Base-by-base conservation (phyloP, 805 yeast species). In the Millerago galiae region DNA sequence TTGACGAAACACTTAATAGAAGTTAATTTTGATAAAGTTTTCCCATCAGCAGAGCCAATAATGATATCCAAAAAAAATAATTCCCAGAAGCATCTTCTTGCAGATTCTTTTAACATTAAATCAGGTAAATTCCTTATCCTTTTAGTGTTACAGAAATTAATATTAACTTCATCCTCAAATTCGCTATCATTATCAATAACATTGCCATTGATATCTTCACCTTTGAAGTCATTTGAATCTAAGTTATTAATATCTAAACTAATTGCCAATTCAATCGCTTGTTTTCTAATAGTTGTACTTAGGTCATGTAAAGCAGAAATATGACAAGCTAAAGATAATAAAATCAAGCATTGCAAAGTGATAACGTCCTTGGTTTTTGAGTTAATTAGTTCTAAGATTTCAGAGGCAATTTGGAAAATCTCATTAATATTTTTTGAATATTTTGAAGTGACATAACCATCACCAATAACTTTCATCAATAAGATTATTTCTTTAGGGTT, bases 31-130 rank as follows among this genome's bases (percentile, higher is more conserved):
- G 77, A 71, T 12, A 64, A 53, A 1, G 75, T 57, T 38, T 59
- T 62, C 10, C 79, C 79, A 38, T 74, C 75, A 1, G 80, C 76
- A 7, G 77, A 73, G 1, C 79, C 79, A 45, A 72, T 71, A 30
- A 73, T 60, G 9, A 74, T 70, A 53, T 74, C 80, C 40, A 74
- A 62, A 50, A 72, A 74, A 50, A 70, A 69, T 6, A 72, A 51
- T 43, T 74, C 80, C 79, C 79, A 74, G 46, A 72, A 67, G 10
- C 72, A 63, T 43, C 76, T 60, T 42, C 79, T 61, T 5, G 69
- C 68, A 33, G 62, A 43, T 12, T 58, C 60, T 18, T 51, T 49
- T 8, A 59, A 13, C 11, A 43, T 37, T 4, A 29, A 30, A 3
- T 47, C 56, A 11, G 46, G 43, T 34, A 57, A 29, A 8, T 31